These are phyloP conservation scores for Claviceps humidiphila DNA, from an alignment of 2,329 filamentous ascomycete genomes.

Conservation along the genomic window DNA sequence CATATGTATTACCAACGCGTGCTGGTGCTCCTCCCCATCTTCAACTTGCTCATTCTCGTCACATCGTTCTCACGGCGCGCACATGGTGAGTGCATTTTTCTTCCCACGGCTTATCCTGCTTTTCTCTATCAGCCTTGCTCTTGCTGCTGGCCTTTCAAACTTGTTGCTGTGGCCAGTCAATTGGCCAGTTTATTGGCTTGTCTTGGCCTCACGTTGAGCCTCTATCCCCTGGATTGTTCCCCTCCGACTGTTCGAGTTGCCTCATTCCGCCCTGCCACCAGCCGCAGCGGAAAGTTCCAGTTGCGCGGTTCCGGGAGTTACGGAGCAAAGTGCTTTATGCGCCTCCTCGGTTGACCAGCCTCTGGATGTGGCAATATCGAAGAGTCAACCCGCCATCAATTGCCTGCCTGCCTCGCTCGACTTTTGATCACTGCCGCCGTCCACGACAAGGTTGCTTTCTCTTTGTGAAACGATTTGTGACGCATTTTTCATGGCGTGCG, in stretches of 20 bases:
- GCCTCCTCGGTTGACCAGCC: not conserved
- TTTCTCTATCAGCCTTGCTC: not conserved
- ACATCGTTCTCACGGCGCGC: not conserved
- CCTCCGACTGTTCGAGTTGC: not conserved
- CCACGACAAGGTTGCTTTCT: not conserved
- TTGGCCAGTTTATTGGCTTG: not conserved
- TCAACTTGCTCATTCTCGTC: not conserved
- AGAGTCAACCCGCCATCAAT: not conserved
- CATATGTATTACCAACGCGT: not conserved
- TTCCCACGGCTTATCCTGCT: not conserved
- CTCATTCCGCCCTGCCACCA: not conserved
- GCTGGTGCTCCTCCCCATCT: not conserved
- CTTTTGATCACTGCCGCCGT: no score
- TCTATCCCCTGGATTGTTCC: not conserved
- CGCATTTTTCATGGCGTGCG: no score
- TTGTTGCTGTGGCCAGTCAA: not conserved
- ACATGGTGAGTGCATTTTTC: slow-evolving; percentile 2
- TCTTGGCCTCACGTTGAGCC: not conserved
- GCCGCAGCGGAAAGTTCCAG: no score
- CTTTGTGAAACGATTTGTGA: not conserved
- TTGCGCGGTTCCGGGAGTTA: not conserved
- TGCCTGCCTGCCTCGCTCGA: not conserved
- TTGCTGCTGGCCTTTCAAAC: not conserved
- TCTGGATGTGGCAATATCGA: not conserved
- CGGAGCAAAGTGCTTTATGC: not conserved